A percentile compares a stretch with the other conserved stretches of the same genome.
phyloP scores from a whole-genome alignment of 192 early-diverging fungal genomes.

The Backusella circina region DNA sequence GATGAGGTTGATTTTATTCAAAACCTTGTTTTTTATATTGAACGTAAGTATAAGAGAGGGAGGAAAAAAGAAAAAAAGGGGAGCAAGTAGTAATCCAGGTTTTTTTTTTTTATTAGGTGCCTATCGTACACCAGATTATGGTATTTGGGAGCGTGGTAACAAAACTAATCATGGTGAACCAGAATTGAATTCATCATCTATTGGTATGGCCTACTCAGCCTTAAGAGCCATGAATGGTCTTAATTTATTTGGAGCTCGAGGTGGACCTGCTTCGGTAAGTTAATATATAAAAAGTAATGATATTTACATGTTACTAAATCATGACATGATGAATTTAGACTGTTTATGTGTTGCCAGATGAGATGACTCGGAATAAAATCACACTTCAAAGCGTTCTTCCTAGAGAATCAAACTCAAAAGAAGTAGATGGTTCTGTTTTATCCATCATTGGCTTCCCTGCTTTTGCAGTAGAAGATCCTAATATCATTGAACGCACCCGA shows the following conservation, averaged over 20 bases:
- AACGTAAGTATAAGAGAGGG: slow-evolving; percentile 40
- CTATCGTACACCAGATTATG: slow-evolving; percentile 84
- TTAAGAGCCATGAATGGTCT: slow-evolving; percentile 81
- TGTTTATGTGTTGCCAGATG: slow-evolving; percentile 83
- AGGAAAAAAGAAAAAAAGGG: neutral
- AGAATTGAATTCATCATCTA: slow-evolving; percentile 84
- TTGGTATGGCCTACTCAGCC: slow-evolving; percentile 87
- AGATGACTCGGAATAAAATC: slow-evolving; percentile 77
- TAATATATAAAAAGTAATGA: neutral
- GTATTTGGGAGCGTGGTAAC: slow-evolving; percentile 88
- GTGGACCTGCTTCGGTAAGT: slow-evolving; percentile 69
- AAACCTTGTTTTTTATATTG: slow-evolving; percentile 88
- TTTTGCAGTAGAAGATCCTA: slow-evolving; percentile 72
- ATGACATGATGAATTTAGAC: slow-evolving; percentile 38
- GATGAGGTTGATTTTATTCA: slow-evolving; percentile 87
- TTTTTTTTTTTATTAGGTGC: slow-evolving; percentile 29
- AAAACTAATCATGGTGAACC: slow-evolving; percentile 85
- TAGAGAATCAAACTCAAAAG: slow-evolving; percentile 83
- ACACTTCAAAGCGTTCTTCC: slow-evolving; percentile 77
- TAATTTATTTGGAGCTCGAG: slow-evolving; percentile 79
- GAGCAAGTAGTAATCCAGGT: neutral
- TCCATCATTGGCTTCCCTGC: slow-evolving; percentile 88
- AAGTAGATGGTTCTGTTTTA: slow-evolving; percentile 80
- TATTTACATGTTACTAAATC: neutral
- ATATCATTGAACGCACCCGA: slow-evolving; percentile 59